Conservation (phyloP, 179 eudicot species). For the Actinidia arguta region DNA sequence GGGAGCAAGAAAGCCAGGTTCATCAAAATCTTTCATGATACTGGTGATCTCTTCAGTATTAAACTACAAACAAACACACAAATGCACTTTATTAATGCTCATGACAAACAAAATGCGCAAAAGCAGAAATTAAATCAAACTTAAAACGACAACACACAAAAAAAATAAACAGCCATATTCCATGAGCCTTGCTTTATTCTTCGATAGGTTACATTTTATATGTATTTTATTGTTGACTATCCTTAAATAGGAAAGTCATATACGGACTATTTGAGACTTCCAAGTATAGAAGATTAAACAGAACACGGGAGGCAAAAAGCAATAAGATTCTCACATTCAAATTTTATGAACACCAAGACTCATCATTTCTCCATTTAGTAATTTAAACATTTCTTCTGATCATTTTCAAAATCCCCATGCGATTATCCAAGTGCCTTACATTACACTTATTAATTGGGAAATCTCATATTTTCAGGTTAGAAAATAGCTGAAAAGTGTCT, state of each 20-base stretch:
- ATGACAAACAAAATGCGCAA: too few species aligned
- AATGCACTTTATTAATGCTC: background rate
- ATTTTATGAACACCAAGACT: background rate
- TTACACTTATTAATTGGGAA: background rate
- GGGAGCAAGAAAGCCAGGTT: conserved; percentile 44
- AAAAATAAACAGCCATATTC: background rate
- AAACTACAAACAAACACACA: conserved; percentile 20
- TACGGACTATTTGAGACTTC: background rate
- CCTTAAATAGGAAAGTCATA: background rate
- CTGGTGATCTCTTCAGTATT: conserved; percentile 38
- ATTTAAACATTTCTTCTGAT: background rate
- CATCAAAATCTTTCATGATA: conserved; percentile 43
- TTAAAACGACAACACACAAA: background rate
- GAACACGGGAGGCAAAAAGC: background rate
- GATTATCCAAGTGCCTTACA: background rate
- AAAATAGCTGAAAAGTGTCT: background rate
- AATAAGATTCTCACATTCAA: background rate
- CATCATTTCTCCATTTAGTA: background rate
- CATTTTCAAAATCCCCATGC: background rate
- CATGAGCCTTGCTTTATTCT: background rate
- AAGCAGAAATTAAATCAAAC: background rate
- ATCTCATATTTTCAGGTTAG: background rate
- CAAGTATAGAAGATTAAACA: background rate
- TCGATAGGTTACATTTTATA: background rate
- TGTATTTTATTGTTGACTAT: too few species aligned